Conservation (phyloP, 164 flowering plant species). For the Magnolia officinalis region DNA sequence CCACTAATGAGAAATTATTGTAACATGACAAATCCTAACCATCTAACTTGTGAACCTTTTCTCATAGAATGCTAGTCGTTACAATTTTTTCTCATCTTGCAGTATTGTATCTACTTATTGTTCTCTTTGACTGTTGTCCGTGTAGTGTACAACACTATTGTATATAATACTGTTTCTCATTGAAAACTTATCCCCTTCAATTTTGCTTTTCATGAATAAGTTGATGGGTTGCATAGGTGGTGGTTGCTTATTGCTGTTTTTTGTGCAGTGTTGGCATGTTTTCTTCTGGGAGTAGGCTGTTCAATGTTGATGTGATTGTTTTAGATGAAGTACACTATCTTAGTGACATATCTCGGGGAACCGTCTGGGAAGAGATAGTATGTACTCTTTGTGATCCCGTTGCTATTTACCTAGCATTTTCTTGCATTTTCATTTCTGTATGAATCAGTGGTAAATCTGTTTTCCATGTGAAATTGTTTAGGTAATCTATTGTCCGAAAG, state of each 20-base stretch:
- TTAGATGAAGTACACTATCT: slow-evolving; percentile 96
- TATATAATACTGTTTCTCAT: too few species aligned
- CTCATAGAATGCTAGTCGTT: too few species aligned
- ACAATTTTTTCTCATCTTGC: too few species aligned
- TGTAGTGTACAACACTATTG: too few species aligned
- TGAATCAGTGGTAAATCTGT: slow-evolving; percentile 1
- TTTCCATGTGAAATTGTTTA: slow-evolving; percentile 19
- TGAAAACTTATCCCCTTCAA: too few species aligned
- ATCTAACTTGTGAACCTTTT: too few species aligned
- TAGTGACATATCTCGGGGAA: slow-evolving; percentile 93
- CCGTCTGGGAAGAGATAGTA: slow-evolving; percentile 99
- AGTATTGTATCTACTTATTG: too few species aligned
- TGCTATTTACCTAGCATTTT: not conserved
- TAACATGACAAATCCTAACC: too few species aligned
- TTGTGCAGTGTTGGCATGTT: slow-evolving; percentile 71
- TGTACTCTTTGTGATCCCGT: slow-evolving; percentile 18
- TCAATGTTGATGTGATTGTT: slow-evolving; percentile 84
- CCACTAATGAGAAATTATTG: too few species aligned
- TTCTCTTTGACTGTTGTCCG: too few species aligned
- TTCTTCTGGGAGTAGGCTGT: slow-evolving; percentile 72
- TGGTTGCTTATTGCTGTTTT: slow-evolving; percentile 13
- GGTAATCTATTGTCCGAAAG: slow-evolving; percentile 97
- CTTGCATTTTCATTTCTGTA: not conserved
- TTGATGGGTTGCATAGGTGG: not conserved
- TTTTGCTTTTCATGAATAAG: not conserved